These are phyloP conservation scores for Cordyceps tenuipes DNA, from an alignment of 2,329 filamentous ascomycete genomes.

Conservation along the genomic window DNA sequence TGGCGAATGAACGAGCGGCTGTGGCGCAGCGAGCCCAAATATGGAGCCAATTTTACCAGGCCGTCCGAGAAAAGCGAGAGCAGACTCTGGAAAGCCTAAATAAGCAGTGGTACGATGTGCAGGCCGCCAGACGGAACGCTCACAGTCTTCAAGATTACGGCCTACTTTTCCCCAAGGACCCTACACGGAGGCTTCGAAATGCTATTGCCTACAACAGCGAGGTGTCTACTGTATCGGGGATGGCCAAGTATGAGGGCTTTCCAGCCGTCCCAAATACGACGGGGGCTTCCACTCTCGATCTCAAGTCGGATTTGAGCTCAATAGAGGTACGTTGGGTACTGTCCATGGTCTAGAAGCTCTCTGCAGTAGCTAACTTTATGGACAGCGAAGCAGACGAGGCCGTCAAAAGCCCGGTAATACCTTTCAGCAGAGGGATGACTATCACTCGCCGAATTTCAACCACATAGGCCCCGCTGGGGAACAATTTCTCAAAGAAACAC, in stretches of 20 bases:
- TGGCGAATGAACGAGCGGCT: slow-evolving; percentile 64
- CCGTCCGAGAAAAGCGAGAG: slow-evolving; percentile 74
- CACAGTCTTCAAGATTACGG: slow-evolving; percentile 75
- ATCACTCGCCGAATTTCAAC: slow-evolving; percentile 38
- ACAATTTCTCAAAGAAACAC: slow-evolving; percentile 80
- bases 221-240: slow-evolving; percentile 79
- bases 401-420: slow-evolving; percentile 29
- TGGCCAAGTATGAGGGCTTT: slow-evolving; percentile 94
- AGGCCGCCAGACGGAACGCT: slow-evolving; percentile 76
- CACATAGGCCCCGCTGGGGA: slow-evolving; percentile 63
- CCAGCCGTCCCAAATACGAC: slow-evolving; percentile 84
- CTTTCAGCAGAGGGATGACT: slow-evolving; percentile 37
- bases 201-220: slow-evolving; percentile 92
- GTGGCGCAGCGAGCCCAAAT: slow-evolving; percentile 78
- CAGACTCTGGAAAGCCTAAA: slow-evolving; percentile 71
- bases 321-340: slow-evolving; percentile 58
- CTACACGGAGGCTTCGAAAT: slow-evolving; percentile 70
- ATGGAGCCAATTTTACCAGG: slow-evolving; percentile 85
- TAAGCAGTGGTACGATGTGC: slow-evolving; percentile 86
- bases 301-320: slow-evolving; percentile 79
- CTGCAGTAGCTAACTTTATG: not conserved
- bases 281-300: slow-evolving; percentile 60
- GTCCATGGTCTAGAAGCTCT: not conserved
- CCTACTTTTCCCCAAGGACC: slow-evolving; percentile 69
- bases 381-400: slow-evolving; percentile 26